phyloP scores from a whole-genome alignment of 1,284 basidiomycete genomes.

The Moesziomyces parantarcticus region DNA sequence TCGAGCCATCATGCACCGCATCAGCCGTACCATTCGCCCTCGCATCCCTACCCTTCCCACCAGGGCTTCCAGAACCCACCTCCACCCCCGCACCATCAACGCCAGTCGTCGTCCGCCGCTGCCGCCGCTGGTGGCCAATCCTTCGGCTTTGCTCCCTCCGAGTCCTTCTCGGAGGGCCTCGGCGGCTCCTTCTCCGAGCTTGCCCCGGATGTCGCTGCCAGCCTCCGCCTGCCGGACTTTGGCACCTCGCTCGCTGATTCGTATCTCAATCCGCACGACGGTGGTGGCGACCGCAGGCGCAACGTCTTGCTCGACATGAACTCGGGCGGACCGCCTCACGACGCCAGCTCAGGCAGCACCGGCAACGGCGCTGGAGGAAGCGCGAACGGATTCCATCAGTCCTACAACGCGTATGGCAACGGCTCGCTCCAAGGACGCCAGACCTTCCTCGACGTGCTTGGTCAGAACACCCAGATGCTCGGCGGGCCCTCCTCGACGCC shows the following conservation, averaged over 20 bases:
- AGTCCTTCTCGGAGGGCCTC: constrained; percentile 28
- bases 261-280: constrained; percentile 50
- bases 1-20: constrained; percentile 23
- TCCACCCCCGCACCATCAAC: constrained; percentile 14
- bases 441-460: constrained; percentile 48
- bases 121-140: constrained; percentile 5
- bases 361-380: constrained; percentile 7
- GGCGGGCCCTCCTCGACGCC: constrained; percentile 30
- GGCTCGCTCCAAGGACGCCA: constrained; percentile 13
- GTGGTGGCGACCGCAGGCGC: constrained; percentile 29
- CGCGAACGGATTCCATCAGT: constrained; percentile 8
- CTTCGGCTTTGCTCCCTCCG: constrained; percentile 22
- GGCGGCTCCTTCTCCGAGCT: constrained; percentile 48
- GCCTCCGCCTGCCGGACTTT: constrained; percentile 52
- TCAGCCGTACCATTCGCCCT: constrained; percentile 26
- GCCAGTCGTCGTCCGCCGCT: constrained; percentile 3
- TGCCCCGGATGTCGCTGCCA: constrained; percentile 40
- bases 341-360: constrained; percentile 3
- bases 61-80: constrained; percentile 23
- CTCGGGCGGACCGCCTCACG: constrained; percentile 6
- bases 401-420: constrained; percentile 17
- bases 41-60: constrained; percentile 19
- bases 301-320: constrained; percentile 46
- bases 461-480: constrained; percentile 35
- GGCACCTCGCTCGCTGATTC: constrained; percentile 56